Base-by-base conservation (phyloP, 2,329 filamentous ascomycete species). In the Monosporascus sp. region DNA sequence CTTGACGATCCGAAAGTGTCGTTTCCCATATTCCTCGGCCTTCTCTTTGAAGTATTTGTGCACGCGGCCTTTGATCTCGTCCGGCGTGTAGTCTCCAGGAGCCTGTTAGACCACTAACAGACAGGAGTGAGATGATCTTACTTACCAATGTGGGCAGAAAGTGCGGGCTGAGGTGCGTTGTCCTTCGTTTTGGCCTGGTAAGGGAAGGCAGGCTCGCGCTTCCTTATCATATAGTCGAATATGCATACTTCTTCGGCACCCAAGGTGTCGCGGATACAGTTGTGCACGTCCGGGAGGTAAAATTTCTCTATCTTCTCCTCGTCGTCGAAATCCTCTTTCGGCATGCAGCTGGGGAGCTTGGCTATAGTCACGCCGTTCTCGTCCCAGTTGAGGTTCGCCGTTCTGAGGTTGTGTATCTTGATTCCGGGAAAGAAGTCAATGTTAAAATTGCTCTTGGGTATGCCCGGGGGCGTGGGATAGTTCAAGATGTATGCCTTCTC, bases 401-500 rank as follows among this genome's bases (percentile, higher is more conserved):
- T 56, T 4, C 58, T 49, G 24, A 60, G 58, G 51, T 53, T 58
- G 35, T 40, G 58, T 20, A 60, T 54, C 48, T 53, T n/a, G 41
- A 60, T 53, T 18, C 51, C 49, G 26, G 40, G 47, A 22, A 56
- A 50, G 17, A 51, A 51, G n/a, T 56, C 51, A 28, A 57, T 59
- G 4, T 20, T 47, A 47, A 59, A 57, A 51, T 59, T 59, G 50
- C 49, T 55, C 44, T 59, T 52, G 17, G 56, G 56, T 17, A 60
- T 50, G 22, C 51, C 56, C 9, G 50, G 22, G 20, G 58, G 58
- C 22, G 56, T 54, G 11, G 51, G 43, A 37, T 58, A 60, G 52
- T 58, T 52, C 14, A 60, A 56, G 28, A 58, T 60, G 51, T 60
- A 60, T 35, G 55, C 50, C 56, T 60, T 60, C 18, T 54, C 56